Evolutionary conservation across 2,329 filamentous ascomycete genomes (phyloP).

Genomic region (Cercospora brassicicola): DNA sequence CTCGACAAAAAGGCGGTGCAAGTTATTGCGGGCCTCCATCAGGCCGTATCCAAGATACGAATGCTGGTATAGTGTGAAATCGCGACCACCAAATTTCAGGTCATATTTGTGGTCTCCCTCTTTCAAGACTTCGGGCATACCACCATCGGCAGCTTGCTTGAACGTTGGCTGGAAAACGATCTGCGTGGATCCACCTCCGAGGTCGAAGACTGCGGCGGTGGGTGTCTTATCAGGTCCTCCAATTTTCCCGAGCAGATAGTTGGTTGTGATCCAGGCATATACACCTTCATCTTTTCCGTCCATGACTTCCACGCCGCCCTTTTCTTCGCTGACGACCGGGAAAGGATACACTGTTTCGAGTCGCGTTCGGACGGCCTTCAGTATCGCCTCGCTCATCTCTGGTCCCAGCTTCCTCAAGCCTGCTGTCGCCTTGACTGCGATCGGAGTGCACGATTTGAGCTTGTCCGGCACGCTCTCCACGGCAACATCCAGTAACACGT

Average conservation of each 20-base stretch:
- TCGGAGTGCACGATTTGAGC: slow-evolving; percentile 85
- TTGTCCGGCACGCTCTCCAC: slow-evolving; percentile 81
- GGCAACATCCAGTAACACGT: slow-evolving; percentile 82
- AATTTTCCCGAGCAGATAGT: slow-evolving; percentile 97
- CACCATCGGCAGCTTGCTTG: slow-evolving; percentile 67
- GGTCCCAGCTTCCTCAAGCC: slow-evolving; percentile 83
- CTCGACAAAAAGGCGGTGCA: slow-evolving; percentile 74
- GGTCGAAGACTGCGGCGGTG: slow-evolving; percentile 92
- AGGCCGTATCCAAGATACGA: slow-evolving; percentile 95
- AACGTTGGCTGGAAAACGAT: slow-evolving; percentile 98
- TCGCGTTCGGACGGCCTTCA: slow-evolving; percentile 78
- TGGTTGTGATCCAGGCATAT: slow-evolving; percentile 98
- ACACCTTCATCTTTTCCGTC: slow-evolving; percentile 96
- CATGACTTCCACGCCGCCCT: slow-evolving; percentile 93
- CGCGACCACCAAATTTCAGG: slow-evolving; percentile 82
- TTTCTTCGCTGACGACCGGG: slow-evolving; percentile 81
- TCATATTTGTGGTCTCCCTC: slow-evolving; percentile 96
- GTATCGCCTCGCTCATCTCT: slow-evolving; percentile 77
- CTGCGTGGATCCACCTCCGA: slow-evolving; percentile 93
- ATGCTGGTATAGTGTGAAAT: slow-evolving; percentile 95
- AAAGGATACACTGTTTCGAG: slow-evolving; percentile 91
- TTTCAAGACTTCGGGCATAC: slow-evolving; percentile 79
- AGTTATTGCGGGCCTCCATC: slow-evolving; percentile 87
- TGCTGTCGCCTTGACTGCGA: slow-evolving; percentile 97
- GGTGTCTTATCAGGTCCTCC: slow-evolving; percentile 85